Percentiles rank a stretch among this genome's conserved stretches.
These are phyloP conservation scores for Thalassiosira hispida DNA, from an alignment of 352 stramenopile genomes.

Conservation along the genomic window DNA sequence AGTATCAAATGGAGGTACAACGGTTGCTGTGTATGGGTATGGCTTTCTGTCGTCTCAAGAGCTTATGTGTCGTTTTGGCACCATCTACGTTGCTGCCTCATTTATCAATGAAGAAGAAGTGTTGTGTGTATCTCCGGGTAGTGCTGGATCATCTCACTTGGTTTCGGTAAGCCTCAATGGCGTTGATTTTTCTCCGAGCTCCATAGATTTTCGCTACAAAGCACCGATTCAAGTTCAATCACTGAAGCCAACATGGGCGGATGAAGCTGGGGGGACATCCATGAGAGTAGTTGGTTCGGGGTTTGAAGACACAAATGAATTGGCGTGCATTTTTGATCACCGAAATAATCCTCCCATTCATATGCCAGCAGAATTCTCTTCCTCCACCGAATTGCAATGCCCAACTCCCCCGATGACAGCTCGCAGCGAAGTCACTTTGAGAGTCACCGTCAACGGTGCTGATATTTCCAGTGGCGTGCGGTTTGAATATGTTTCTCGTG, in stretches of 20 bases:
- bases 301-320: conserved; percentile 59
- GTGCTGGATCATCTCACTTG: conserved; percentile 19
- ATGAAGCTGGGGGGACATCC: conserved; percentile 55
- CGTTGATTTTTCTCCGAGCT: conserved; percentile 41
- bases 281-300: conserved; percentile 59
- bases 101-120: conserved; percentile 44
- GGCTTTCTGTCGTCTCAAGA: conserved; percentile 45
- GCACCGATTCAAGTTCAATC: conserved; percentile 33
- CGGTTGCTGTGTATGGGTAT: conserved; percentile 46
- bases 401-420: conserved; percentile 48
- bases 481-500: conserved; percentile 33
- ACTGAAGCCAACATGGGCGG: conserved; percentile 53
- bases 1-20: conserved; percentile 48
- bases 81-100: conserved; percentile 15
- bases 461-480: conserved; percentile 31
- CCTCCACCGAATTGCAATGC: conserved; percentile 65
- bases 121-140: conserved; percentile 39
- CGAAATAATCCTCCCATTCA: neutral
- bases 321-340: conserved; percentile 76
- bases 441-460: conserved; percentile 82
- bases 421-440: conserved; percentile 49
- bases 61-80: conserved; percentile 61
- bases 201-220: conserved; percentile 38
- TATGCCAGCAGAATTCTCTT: conserved; percentile 58
- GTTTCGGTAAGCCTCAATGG: conserved; percentile 53